Percentiles rank a stretch among this genome's conserved stretches.
Evolutionary conservation across 2,329 filamentous ascomycete species (phyloP).

Genomic region (Zymoseptoria ardabiliae): DNA sequence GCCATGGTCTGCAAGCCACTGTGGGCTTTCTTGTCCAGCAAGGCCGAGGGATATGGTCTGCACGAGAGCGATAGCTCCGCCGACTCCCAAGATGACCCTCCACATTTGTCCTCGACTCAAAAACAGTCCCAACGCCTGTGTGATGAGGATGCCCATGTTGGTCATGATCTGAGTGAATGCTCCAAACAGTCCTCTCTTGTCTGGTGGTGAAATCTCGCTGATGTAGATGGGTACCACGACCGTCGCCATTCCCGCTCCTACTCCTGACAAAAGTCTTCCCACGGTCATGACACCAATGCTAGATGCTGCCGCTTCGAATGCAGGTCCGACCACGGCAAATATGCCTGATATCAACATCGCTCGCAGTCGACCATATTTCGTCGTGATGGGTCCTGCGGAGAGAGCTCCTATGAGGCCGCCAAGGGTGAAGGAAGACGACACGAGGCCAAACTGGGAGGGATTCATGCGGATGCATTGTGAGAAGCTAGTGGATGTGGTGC

Average conservation of each 20-base stretch:
- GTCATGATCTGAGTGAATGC: conserved; percentile 86
- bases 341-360: conserved; percentile 71
- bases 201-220: conserved; percentile 75
- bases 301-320: conserved; percentile 64
- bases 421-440: conserved; percentile 85
- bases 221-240: conserved; percentile 94
- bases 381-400: conserved; percentile 69
- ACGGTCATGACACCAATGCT: conserved; percentile 60
- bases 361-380: conserved; percentile 64
- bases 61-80: conserved; percentile 57
- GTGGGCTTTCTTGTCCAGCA: conserved; percentile 74
- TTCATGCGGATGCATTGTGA: conserved; percentile 85
- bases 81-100: conserved; percentile 73
- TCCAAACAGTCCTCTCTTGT: conserved; percentile 58
- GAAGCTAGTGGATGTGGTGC: conserved; percentile 29
- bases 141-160: conserved; percentile 74
- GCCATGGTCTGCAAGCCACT: conserved; percentile 69
- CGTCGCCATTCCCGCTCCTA: conserved; percentile 80
- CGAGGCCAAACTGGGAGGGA: conserved; percentile 70
- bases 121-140: conserved; percentile 82
- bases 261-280: conserved; percentile 71
- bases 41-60: conserved; percentile 66
- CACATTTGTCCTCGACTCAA: conserved; percentile 71
- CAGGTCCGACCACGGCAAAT: conserved; percentile 68
- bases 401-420: conserved; percentile 82